Evolutionary conservation across 1,139 yeast genomes (phyloP).

Genomic region (Keqinozyma sinolaborantium): DNA sequence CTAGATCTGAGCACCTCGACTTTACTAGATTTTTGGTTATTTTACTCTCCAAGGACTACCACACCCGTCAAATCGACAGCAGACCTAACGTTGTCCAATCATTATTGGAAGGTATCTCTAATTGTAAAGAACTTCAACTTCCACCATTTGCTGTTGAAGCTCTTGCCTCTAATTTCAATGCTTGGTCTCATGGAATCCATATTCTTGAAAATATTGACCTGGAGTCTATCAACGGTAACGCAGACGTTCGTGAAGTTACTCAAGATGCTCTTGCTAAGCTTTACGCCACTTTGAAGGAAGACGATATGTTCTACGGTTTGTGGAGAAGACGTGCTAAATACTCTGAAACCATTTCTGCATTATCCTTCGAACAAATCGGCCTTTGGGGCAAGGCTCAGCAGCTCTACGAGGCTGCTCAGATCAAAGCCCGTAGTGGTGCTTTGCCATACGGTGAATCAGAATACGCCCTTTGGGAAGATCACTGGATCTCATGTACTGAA

Average conservation of each 20-base stretch:
- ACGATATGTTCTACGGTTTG: conserved; percentile 94
- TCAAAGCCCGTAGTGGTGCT: conserved; percentile 93
- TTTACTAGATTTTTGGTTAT: conserved; percentile 77
- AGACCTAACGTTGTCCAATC: conserved; percentile 88
- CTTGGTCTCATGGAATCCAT: conserved; percentile 89
- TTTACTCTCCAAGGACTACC: conserved; percentile 85
- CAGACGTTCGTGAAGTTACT: conserved; percentile 78
- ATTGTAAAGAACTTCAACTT: conserved; percentile 68
- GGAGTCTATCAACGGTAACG: conserved; percentile 62
- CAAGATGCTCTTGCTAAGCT: conserved; percentile 89
- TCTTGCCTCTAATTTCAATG: conserved; percentile 79
- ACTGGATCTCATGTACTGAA: conserved; percentile 97
- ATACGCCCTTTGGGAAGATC: conserved; percentile 97
- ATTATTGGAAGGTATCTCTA: conserved; percentile 74
- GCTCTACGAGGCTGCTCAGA: conserved; percentile 94
- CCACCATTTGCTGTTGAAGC: conserved; percentile 95
- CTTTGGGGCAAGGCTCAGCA: conserved; percentile 94
- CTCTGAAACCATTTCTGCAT: conserved; percentile 86
- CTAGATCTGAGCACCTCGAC: conserved; percentile 78
- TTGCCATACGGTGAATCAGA: conserved; percentile 95
- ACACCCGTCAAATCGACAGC: conserved; percentile 79
- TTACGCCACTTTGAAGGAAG: conserved; percentile 86
- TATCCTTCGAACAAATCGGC: conserved; percentile 93
- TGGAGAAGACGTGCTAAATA: conserved; percentile 97
- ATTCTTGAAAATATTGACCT: conserved; percentile 74